phyloP scores from a whole-genome alignment of 768 basidiomycete genomes.

The Amanita pseudoporphyria region DNA sequence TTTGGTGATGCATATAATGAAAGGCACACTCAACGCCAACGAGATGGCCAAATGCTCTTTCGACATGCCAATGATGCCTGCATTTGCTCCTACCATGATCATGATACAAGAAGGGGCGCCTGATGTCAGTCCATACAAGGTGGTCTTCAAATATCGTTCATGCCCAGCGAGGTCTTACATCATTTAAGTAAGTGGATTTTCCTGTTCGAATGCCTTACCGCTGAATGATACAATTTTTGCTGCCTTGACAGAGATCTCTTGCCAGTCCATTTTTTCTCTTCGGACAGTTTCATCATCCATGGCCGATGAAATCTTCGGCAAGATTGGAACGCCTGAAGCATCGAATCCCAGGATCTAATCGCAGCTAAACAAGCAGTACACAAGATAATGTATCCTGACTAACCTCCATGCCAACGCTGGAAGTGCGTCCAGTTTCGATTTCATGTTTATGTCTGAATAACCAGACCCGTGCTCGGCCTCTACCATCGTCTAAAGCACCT shows the following conservation, averaged over 20 bases:
- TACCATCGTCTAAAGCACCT: constrained; percentile 79
- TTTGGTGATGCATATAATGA: constrained; percentile 93
- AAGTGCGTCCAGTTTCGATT: constrained; percentile 90
- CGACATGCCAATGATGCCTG: constrained; percentile 84
- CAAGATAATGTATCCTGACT: constrained; percentile 9
- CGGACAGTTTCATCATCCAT: constrained; percentile 56
- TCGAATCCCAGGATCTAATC: constrained; percentile 81
- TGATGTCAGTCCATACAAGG: constrained; percentile 89
- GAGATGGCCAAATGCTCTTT: constrained; percentile 97
- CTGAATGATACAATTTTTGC: constrained; percentile 95
- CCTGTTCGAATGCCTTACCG: constrained; percentile 29
- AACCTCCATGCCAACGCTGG: constrained; percentile 96
- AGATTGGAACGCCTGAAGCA: constrained; percentile 64
- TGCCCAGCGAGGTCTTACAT: constrained; percentile 85
- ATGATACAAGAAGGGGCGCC: constrained; percentile 89
- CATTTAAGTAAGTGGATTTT: neutral
- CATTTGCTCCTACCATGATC: constrained; percentile 92
- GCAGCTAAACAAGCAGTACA: constrained; percentile 4
- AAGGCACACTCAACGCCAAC: constrained; percentile 86
- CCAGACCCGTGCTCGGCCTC: constrained; percentile 75
- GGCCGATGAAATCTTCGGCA: constrained; percentile 52
- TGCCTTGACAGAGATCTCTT: constrained; percentile 81
- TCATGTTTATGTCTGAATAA: constrained; percentile 98
- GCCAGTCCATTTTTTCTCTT: constrained; percentile 90
- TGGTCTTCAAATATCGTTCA: constrained; percentile 88